Evolutionary conservation across 176 grass and related monocot genomes (phyloP).

Genomic region (Elymus sibiricus): DNA sequence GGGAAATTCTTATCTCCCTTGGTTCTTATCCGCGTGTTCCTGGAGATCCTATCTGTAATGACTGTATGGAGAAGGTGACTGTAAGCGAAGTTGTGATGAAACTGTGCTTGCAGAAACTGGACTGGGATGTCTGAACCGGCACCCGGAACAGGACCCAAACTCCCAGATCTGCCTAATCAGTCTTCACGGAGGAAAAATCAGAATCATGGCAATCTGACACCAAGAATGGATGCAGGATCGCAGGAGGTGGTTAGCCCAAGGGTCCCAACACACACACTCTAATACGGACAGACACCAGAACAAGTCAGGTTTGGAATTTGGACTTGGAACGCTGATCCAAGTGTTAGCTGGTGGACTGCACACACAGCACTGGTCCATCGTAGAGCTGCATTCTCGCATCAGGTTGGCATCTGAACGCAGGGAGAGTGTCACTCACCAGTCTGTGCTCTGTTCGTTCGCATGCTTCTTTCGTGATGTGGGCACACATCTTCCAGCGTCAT

Average conservation of each 20-base stretch:
- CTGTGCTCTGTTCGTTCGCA: background rate
- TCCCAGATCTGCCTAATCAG: background rate
- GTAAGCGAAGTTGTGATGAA: background rate
- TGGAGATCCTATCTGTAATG: background rate
- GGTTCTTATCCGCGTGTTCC: constrained; percentile 5
- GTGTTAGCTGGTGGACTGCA: background rate
- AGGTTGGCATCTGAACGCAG: constrained; percentile 4
- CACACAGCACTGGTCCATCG: background rate
- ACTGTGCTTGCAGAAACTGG: background rate
- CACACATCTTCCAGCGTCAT: background rate
- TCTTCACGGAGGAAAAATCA: background rate
- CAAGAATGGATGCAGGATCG: background rate
- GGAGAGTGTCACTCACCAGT: background rate
- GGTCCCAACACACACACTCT: constrained; percentile 1
- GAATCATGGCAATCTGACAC: background rate
- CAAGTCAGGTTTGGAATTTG: constrained; percentile 2
- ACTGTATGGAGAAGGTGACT: background rate
- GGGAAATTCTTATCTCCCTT: constrained; percentile 8
- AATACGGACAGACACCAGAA: constrained; percentile 2
- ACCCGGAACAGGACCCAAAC: background rate
- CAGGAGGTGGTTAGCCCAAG: background rate
- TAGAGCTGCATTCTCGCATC: background rate
- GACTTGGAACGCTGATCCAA: background rate
- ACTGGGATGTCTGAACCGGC: background rate
- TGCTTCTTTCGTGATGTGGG: background rate